A percentile compares a stretch with the other conserved stretches of the same genome.
These are phyloP conservation scores for Drechslerella coelobrocha DNA, from an alignment of 2,329 filamentous ascomycete species.

Conservation along the genomic window DNA sequence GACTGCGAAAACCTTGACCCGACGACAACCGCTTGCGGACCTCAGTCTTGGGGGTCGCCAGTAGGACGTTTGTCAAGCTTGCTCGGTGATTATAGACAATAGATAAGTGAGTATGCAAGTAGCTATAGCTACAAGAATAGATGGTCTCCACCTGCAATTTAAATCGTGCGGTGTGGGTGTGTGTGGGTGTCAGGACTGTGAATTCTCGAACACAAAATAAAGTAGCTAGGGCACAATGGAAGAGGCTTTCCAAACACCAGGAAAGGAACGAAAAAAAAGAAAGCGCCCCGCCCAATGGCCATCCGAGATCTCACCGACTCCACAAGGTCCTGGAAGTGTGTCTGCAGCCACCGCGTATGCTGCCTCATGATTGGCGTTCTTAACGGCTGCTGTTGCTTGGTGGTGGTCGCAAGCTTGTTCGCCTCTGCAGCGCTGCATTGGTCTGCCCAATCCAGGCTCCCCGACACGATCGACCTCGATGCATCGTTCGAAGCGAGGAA, in stretches of 20 bases:
- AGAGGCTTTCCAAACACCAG: background rate
- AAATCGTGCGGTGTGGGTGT: background rate
- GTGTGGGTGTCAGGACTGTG: conserved; percentile 2
- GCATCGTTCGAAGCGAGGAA: conserved; percentile 11
- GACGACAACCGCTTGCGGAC: conserved; percentile 46
- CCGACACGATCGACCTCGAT: conserved; percentile 34
- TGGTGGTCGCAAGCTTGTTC: background rate
- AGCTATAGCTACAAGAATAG: too few relatives aligned
- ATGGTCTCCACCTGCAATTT: background rate
- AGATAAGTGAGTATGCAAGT: too few relatives aligned
- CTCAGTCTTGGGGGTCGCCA: conserved; percentile 9
- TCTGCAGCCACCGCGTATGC: conserved; percentile 43
- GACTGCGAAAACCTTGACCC: conserved; percentile 28
- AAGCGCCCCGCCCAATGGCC: conserved; percentile 27
- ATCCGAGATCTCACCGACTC: conserved; percentile 49
- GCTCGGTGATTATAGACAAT: background rate
- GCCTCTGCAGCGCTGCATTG: background rate
- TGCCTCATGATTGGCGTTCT: conserved; percentile 40
- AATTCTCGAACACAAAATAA: background rate
- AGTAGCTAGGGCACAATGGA: too few relatives aligned
- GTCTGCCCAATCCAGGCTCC: conserved; percentile 11
- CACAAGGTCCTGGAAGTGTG: conserved; percentile 46
- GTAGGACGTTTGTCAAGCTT: background rate
- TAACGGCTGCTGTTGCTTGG: conserved; percentile 10
- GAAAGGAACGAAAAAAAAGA: conserved; percentile 21